Evolutionary conservation across 192 early-diverging fungal species (phyloP), one percentile per base, ranked within the genome.

Genomic region (Umbelopsis isabellina): DNA sequence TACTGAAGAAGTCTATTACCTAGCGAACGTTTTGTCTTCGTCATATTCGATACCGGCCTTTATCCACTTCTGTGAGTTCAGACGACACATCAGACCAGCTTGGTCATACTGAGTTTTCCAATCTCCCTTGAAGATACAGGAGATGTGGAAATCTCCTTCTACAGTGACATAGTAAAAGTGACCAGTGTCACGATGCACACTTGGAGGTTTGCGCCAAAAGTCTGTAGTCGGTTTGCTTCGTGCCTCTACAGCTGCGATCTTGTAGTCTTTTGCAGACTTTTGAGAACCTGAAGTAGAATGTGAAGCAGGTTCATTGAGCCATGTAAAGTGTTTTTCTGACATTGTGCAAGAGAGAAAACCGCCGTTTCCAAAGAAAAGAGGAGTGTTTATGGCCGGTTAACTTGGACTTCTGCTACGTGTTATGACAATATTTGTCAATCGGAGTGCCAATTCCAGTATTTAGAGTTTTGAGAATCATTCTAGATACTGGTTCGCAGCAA

Each of bases 171-270:
- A 61, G 18, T 61, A 37, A 6, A 61, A 61, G 15, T 61, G 55
- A 13, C 55, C 55, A 5, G 55, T n/a, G 18, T 61, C 55, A 35
- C 55, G 55, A 61, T 61, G 55, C 16, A 30, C 33, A 13, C 16
- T 16, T 35, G 55, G 55, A 1, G 55, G 55, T 61, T 61, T 61
- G 55, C 55, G 55, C 55, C 55, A 61, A 35, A 61, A 61, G n/a
- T 61, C 55, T 18, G 55, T 61, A 13, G 13, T 11, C 0, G 55
- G 55, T 6, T 18, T 15, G 30, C 55, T 61, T 25, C 27, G 27
- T 18, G 55, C 55, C 18, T 61, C 27, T 0, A 61, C 27, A 5
- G 0, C 18, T 3, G 27, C 30, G 30, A 61, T 61, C 1, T 16
- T 18, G 13, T 61, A 61, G 8, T 11, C 55, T n/a, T 33, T 25